These are phyloP conservation scores for Aspergillus ustus DNA, from an alignment of 2,329 filamentous ascomycete species.

Conservation along the genomic window DNA sequence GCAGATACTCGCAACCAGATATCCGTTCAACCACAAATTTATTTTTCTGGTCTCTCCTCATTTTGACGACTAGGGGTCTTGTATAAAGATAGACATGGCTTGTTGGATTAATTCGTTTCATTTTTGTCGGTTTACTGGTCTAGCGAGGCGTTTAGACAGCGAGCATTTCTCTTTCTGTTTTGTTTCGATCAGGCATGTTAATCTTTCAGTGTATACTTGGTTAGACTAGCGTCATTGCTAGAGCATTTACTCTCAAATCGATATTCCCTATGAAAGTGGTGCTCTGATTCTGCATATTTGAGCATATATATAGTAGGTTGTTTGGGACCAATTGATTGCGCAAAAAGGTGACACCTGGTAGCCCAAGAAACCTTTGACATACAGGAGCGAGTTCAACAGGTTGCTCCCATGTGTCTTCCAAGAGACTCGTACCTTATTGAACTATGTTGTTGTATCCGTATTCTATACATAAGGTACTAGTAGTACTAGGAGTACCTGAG, in stretches of 20 bases:
- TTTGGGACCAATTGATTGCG: too few relatives aligned
- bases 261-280: too few relatives aligned
- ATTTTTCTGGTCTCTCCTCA: slow-evolving; percentile 30
- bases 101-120: background rate
- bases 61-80: slow-evolving; percentile 16
- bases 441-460: background rate
- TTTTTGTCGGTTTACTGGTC: background rate
- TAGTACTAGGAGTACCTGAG: too few relatives aligned
- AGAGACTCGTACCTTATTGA: too few relatives aligned
- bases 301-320: background rate
- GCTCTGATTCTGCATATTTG: background rate
- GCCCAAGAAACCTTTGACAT: too few relatives aligned
- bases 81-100: background rate
- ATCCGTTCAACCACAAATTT: slow-evolving; percentile 29
- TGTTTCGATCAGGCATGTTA: background rate
- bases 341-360: too few relatives aligned
- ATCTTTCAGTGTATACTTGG: background rate
- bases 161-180: background rate
- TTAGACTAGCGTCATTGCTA: background rate
- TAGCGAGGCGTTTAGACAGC: slow-evolving; percentile 17
- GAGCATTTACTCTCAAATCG: too few relatives aligned
- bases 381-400: too few relatives aligned
- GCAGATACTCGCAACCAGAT: slow-evolving; percentile 28
- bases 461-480: too few relatives aligned
- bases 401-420: too few relatives aligned